A percentile compares a stretch with the other conserved stretches of the same genome.
Conservation (phyloP, 2,329 filamentous ascomycete species). For the Microcyclospora tardicrescens region DNA sequence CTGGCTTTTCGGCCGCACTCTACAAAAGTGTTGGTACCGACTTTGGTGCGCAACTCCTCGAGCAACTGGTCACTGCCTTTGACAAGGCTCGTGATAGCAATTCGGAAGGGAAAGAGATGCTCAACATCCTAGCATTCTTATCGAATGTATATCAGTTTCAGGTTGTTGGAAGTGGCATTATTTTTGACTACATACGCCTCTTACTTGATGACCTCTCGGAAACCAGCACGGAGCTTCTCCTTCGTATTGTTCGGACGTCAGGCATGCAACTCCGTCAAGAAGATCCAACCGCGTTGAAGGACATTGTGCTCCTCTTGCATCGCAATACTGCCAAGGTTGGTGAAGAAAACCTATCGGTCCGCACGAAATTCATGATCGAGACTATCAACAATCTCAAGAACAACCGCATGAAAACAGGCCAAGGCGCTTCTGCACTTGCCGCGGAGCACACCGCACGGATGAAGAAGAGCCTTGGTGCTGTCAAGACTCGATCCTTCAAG, state of each 20-base stretch:
- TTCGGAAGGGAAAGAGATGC: slow-evolving; percentile 45
- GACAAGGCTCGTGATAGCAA: slow-evolving; percentile 33
- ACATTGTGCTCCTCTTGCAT: slow-evolving; percentile 71
- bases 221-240: slow-evolving; percentile 72
- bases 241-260: slow-evolving; percentile 68
- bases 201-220: slow-evolving; percentile 67
- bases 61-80: slow-evolving; percentile 64
- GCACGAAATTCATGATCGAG: slow-evolving; percentile 96
- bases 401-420: slow-evolving; percentile 70
- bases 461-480: slow-evolving; percentile 70
- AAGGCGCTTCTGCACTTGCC: slow-evolving; percentile 55
- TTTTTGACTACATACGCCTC: slow-evolving; percentile 82
- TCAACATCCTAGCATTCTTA: slow-evolving; percentile 71
- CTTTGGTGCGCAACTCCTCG: slow-evolving; percentile 76
- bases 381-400: slow-evolving; percentile 91
- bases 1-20: slow-evolving; percentile 75
- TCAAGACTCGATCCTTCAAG: slow-evolving; percentile 56
- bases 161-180: slow-evolving; percentile 64
- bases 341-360: slow-evolving; percentile 60
- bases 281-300: slow-evolving; percentile 75
- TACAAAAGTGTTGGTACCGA: slow-evolving; percentile 82
- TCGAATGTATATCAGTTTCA: slow-evolving; percentile 88
- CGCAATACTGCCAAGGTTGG: slow-evolving; percentile 55
- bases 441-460: slow-evolving; percentile 77
- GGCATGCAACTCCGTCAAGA: slow-evolving; percentile 78